Percentiles rank a stretch among this genome's conserved stretches.
Evolutionary conservation across 129 eudicot species (phyloP).

Genomic region (Lactuca saligna): DNA sequence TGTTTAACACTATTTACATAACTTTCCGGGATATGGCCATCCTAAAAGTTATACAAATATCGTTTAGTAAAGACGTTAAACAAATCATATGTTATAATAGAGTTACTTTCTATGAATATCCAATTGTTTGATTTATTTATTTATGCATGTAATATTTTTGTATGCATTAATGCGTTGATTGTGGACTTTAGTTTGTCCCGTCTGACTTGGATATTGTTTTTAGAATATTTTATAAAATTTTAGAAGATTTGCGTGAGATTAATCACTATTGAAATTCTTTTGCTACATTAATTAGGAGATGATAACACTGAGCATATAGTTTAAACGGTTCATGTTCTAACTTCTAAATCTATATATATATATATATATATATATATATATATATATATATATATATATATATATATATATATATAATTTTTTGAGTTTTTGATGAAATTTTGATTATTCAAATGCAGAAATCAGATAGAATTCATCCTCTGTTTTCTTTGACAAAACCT

Average conservation of each 20-base stretch:
- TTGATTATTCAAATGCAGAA: not conserved
- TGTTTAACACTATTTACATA: slow-evolving; percentile 45
- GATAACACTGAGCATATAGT: not conserved
- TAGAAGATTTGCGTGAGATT: not conserved
- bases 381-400: not conserved
- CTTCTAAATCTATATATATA: not conserved
- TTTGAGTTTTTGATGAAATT: not conserved
- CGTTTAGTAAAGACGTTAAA: slow-evolving; percentile 12
- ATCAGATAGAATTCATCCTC: not conserved
- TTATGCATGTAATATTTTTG: not conserved
- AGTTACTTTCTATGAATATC: not conserved
- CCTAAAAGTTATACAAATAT: slow-evolving; percentile 28
- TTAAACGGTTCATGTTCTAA: not conserved
- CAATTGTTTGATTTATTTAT: slow-evolving; percentile 17
- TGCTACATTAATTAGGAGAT: not conserved
- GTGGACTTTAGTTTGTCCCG: not conserved
- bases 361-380: not conserved
- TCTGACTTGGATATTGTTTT: slow-evolving; percentile 2
- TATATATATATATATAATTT: too few species aligned
- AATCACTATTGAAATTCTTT: not conserved
- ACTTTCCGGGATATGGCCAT: slow-evolving; percentile 33
- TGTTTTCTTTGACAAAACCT: not conserved
- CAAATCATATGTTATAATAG: not conserved
- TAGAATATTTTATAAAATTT: not conserved
- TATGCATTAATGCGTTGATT: slow-evolving; percentile 6